Base-by-base conservation (phyloP, 2,329 filamentous ascomycete species). In the Aspergillus calidoustus region DNA sequence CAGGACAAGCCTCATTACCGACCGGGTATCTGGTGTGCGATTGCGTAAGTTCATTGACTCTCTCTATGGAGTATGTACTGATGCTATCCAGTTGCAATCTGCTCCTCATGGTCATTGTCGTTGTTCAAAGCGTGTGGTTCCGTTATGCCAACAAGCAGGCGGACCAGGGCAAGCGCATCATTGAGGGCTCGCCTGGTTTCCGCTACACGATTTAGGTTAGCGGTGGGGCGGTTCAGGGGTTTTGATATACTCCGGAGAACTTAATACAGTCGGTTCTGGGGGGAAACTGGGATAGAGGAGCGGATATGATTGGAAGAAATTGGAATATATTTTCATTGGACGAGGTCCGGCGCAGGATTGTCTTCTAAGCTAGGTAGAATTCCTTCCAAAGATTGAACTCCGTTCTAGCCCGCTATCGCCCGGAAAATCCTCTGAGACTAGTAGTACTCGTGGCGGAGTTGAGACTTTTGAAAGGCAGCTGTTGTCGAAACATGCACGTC, bases 151-250 rank as follows among this genome's bases (percentile, higher is more conserved):
- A 78, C 53, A 68, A 67, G 48, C 70, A 76, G 61, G 76, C 76
- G 17, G 71, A 75, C 31, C 66, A 66, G 30, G 76, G 76, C 22
- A 65, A 75, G 67, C 62, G 72, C 41, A 64, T 76, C 7, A 76
- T 77, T 55, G 76, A 78, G 62, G 73, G 69, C 8, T 69, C 71
- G 22, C 57, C 71, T 9, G 68, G 67, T n/a, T 79, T 80, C 65
- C 73, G 76, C 41, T 80, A 80, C 67, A 79, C 72, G 8, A 62
- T 64, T 19, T 64, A 53, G 30, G 1, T 23, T 47, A 17, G 19
- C 31, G 19, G 28, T n/a, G 19, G n/a, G 23, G n/a, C 22, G 3
- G 13, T 15, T 19, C 19, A 52, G 25, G 17, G 28, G 23, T n/a
- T 52, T 13, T 41, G 5, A 41, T 41, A 41, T 41, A 41, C 34